Conservation (phyloP, 2,329 filamentous ascomycete species). For the Curvularia eragrostidis region DNA sequence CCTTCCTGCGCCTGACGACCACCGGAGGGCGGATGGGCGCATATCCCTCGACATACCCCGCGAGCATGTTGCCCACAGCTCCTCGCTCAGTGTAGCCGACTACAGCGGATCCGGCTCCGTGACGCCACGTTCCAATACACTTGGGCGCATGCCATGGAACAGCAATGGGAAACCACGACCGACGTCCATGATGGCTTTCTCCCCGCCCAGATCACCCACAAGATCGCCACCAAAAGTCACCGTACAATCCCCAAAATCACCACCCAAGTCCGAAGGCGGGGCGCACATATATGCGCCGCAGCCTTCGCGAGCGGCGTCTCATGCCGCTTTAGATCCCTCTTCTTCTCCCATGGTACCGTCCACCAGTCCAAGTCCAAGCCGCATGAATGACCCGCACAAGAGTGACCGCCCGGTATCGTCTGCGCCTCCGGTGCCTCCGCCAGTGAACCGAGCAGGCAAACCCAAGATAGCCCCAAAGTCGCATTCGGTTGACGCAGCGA, state of each 20-base stretch:
- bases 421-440: conserved; percentile 64
- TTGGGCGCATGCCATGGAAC: conserved; percentile 43
- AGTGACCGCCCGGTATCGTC: conserved; percentile 50
- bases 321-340: conserved; percentile 36
- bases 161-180: conserved; percentile 51
- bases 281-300: conserved; percentile 43
- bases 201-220: conserved; percentile 55
- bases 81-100: conserved; percentile 44
- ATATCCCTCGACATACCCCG: conserved; percentile 54
- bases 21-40: conserved; percentile 42
- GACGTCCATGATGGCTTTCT: conserved; percentile 58
- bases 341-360: conserved; percentile 15
- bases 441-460: conserved; percentile 82
- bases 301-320: conserved; percentile 36
- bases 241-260: conserved; percentile 73
- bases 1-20: conserved; percentile 39
- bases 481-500: conserved; percentile 35
- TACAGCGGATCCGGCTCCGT: conserved; percentile 44
- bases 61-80: conserved; percentile 29
- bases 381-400: conserved; percentile 45
- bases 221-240: conserved; percentile 69
- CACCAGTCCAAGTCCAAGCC: conserved; percentile 36
- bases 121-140: conserved; percentile 48
- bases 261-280: conserved; percentile 57
- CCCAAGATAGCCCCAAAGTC: conserved; percentile 66